These are phyloP conservation scores for Durio zibethinus DNA, from an alignment of 345 rosid species.

Conservation along the genomic window DNA sequence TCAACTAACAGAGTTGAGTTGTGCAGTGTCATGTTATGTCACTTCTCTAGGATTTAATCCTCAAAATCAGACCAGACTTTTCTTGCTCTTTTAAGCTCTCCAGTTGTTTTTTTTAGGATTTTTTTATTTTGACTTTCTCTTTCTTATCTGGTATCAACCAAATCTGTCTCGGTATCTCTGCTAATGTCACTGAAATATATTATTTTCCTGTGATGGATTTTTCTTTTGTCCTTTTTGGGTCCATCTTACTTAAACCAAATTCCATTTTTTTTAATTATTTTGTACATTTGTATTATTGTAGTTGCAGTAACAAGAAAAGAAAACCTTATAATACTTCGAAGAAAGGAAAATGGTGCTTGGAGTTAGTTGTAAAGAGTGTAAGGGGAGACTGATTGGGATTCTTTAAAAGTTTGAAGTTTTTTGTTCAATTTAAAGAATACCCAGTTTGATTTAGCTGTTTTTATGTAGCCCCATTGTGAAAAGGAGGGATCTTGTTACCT, in stretches of 20 bases:
- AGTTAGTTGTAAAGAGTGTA: conserved; percentile 4
- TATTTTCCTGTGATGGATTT: conserved; percentile 11
- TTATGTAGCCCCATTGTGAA: conserved; percentile 11
- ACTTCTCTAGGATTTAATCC: conserved; percentile 28
- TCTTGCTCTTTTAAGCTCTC: conserved; percentile 11
- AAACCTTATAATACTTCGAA: neutral
- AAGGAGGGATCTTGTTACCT: neutral
- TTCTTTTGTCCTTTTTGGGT: neutral
- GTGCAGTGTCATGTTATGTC: conserved; percentile 14
- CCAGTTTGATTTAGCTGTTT: conserved; percentile 23
- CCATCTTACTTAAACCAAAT: neutral
- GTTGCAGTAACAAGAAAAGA: neutral
- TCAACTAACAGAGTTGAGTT: conserved; percentile 10
- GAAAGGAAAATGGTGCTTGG: conserved; percentile 18
- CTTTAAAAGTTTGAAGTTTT: conserved; percentile 17
- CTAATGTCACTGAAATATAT: conserved; percentile 22
- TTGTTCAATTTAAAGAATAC: conserved; percentile 19
- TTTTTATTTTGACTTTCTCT: conserved; percentile 2
- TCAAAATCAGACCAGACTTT: conserved; percentile 22
- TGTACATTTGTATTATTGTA: neutral
- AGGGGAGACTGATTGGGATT: conserved; percentile 19
- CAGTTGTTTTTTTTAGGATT: neutral
- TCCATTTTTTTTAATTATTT: neutral
- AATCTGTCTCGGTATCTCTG: conserved; percentile 22
- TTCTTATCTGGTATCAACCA: conserved; percentile 7